A percentile compares a stretch with the other conserved stretches of the same genome.
Conservation (phyloP, 1,284 basidiomycete genomes). For the Trametes polyzona region DNA sequence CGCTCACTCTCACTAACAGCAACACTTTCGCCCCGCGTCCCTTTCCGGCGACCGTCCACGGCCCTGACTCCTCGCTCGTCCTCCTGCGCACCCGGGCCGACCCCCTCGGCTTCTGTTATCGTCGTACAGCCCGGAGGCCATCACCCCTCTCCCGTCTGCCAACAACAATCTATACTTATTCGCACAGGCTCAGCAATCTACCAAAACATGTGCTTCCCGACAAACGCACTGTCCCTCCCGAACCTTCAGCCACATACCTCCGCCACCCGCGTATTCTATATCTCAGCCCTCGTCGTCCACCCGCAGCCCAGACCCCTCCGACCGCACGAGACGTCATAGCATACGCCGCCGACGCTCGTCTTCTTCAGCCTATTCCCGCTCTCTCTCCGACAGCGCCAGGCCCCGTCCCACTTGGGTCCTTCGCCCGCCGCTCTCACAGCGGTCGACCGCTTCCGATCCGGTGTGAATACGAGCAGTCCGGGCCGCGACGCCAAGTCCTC, state of each 20-base stretch:
- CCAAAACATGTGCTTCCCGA: neutral
- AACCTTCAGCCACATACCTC: neutral
- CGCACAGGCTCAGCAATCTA: neutral
- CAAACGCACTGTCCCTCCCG: neutral
- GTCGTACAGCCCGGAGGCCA: constrained; percentile 1
- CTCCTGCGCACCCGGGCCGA: neutral
- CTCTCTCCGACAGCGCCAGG: neutral
- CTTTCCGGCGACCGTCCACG: neutral
- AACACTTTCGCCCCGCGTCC: too few relatives aligned
- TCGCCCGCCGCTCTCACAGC: neutral
- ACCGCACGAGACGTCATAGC: constrained; percentile 1
- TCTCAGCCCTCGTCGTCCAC: neutral
- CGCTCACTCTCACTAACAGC: neutral
- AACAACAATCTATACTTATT: neutral
- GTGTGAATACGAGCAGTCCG: neutral
- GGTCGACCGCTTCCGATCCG: constrained; percentile 1
- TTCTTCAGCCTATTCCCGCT: neutral
- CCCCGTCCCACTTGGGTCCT: neutral
- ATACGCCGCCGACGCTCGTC: neutral
- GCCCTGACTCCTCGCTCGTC: neutral
- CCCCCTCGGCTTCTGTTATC: neutral
- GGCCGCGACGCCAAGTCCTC: neutral
- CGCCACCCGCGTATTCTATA: neutral
- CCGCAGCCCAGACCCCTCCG: neutral
- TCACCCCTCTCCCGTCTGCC: neutral